Evolutionary conservation across 176 grass and related monocot species (phyloP).

Genomic region (Raddia guianensis): DNA sequence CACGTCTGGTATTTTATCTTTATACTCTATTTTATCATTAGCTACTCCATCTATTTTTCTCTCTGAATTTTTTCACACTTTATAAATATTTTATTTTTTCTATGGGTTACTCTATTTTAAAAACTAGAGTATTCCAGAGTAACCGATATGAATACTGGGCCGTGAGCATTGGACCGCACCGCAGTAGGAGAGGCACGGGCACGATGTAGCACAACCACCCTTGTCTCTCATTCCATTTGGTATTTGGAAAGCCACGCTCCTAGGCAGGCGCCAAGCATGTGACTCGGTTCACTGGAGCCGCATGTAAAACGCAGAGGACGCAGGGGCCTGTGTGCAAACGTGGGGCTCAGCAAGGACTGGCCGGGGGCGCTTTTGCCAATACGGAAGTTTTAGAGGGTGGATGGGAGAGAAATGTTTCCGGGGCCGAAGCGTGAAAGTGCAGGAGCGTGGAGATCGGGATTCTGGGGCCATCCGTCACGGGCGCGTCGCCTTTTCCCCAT

Average conservation of each 20-base stretch:
- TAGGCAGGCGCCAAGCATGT: slow-evolving; percentile 41
- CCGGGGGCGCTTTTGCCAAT: not conserved
- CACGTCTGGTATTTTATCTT: too few relatives aligned
- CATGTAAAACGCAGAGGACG: not conserved
- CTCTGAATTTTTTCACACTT: too few relatives aligned
- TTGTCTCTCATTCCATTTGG: not conserved
- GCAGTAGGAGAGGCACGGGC: too few relatives aligned
- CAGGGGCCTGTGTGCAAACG: not conserved
- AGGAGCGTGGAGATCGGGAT: slow-evolving; percentile 48
- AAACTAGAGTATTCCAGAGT: too few relatives aligned
- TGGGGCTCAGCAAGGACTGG: not conserved
- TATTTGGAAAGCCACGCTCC: slow-evolving; percentile 8
- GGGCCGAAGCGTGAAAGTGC: not conserved
- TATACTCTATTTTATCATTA: too few relatives aligned
- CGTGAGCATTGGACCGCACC: too few relatives aligned
- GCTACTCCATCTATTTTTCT: too few relatives aligned
- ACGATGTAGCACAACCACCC: too few relatives aligned
- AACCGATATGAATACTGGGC: too few relatives aligned
- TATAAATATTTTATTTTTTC: too few relatives aligned
- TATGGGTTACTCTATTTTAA: too few relatives aligned
- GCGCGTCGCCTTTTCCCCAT: slow-evolving; percentile 34
- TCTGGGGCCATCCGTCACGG: slow-evolving; percentile 65
- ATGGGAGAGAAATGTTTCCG: not conserved
- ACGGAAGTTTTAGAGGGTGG: fast-evolving
- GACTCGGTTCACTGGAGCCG: not conserved